phyloP scores from a whole-genome alignment of 2,329 filamentous ascomycete genomes.

The Colletotrichum viniferum region DNA sequence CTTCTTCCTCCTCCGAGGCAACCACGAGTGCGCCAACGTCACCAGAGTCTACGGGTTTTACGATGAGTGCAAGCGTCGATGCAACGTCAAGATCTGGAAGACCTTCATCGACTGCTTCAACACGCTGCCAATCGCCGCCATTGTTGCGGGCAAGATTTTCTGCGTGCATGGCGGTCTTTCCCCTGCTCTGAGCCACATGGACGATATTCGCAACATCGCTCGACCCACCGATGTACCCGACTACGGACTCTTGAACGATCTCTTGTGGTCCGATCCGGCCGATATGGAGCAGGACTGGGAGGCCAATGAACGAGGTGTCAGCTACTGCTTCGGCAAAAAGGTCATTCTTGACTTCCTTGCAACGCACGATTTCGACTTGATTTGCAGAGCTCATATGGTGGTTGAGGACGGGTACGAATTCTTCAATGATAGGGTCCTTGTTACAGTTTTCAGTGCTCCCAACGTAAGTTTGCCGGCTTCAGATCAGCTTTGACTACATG shows the following conservation, averaged over 20 bases:
- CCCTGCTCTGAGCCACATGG: slow-evolving; percentile 93
- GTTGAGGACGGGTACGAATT: slow-evolving; percentile 99
- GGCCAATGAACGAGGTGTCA: slow-evolving; percentile 94
- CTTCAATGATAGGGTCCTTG: slow-evolving; percentile 91
- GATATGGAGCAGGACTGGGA: slow-evolving; percentile 99
- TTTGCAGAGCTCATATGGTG: slow-evolving; percentile 98
- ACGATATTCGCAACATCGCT: slow-evolving; percentile 95
- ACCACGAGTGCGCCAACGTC: slow-evolving; percentile 96
- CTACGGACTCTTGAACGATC: slow-evolving; percentile 91
- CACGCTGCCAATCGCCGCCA: slow-evolving; percentile 91
- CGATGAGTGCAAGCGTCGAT: slow-evolving; percentile 95
- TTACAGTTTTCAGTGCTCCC: slow-evolving; percentile 96
- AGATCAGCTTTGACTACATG: background rate
- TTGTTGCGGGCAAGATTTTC: slow-evolving; percentile 96
- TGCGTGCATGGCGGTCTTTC: slow-evolving; percentile 96
- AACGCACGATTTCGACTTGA: slow-evolving; percentile 94
- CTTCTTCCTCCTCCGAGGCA: slow-evolving; percentile 92
- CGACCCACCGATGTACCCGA: slow-evolving; percentile 97
- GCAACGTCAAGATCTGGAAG: slow-evolving; percentile 98
- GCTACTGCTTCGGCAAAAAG: slow-evolving; percentile 98
- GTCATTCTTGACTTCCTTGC: slow-evolving; percentile 96
- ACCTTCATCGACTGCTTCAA: slow-evolving; percentile 98
- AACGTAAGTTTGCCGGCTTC: slow-evolving; percentile 72
- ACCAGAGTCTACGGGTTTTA: slow-evolving; percentile 97
- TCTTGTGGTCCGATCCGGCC: slow-evolving; percentile 96